Base-by-base conservation (phyloP, 2,329 filamentous ascomycete genomes). In the Pseudovirgaria hyperparasitica region DNA sequence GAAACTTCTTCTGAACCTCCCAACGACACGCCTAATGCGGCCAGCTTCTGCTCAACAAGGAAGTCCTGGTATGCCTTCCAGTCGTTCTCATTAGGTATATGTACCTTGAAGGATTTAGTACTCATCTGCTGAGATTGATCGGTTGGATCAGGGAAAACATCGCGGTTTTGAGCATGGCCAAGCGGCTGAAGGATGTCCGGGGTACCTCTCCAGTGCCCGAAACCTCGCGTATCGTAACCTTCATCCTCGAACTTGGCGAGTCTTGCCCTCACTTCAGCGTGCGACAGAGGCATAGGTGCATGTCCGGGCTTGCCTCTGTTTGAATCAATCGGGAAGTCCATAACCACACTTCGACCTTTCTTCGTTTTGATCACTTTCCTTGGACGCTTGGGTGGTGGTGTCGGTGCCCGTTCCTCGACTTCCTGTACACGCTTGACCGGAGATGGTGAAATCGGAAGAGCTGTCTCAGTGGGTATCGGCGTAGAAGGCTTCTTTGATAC, bases 11-110 rank as follows among this genome's bases (percentile, higher is more conserved):
- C 82, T 5, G 84, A 77, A 25, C 78, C 74, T 19, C 75, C 81
- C 34, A 82, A 67, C 11, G 74, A 85, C 9, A 96, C 90, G 37
- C 90, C 90, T 29, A 98, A 66, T 26, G 87, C 86, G 34, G 85
- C 76, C 27, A 98, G 65, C 57, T 94, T 98, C 34, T 87, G 84
- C 58, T 98, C 90, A 40, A 82, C 75, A 19, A 96, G 62, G 39
- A 79, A 76, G 29, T 79, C 70, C 32, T 86, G 79, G 52, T 96
- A 93, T 15, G 73, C 64, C 44, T 82, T 78, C 76, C 77, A 82
- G 42, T 71, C 67, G 21, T 76, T 73, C 35, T 78, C 57, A 43
- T 82, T 77, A 2, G 82, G 79, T 33, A 90, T 63, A 14, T 66
- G 65, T 19, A 90, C 76, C 28, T 62, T 64, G 45, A 63, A 77